A percentile compares a stretch with the other conserved stretches of the same genome.
Evolutionary conservation across 176 grass and related monocot genomes (phyloP).

Genomic region (sorghum (Sorghum bicolor)): DNA sequence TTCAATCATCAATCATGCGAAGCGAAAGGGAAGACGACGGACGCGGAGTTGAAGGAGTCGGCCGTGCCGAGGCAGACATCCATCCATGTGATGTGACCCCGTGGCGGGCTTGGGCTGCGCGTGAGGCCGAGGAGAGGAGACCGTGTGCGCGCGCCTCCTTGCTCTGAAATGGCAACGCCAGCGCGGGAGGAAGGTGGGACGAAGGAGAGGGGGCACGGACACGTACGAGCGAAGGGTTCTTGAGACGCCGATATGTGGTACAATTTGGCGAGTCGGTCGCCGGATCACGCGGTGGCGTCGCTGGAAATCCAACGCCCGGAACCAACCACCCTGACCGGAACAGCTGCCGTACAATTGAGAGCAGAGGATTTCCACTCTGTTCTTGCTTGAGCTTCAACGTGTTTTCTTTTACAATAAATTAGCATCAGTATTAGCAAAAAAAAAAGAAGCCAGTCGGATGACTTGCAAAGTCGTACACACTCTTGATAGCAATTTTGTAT

Average conservation of each 20-base stretch:
- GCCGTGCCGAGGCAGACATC: background rate
- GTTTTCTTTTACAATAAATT: too few species aligned
- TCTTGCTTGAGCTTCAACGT: too few species aligned
- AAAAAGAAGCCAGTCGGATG: too few species aligned
- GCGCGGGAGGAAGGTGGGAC: conserved; percentile 27
- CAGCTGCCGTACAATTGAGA: background rate
- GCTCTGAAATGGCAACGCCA: background rate
- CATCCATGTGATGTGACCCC: background rate
- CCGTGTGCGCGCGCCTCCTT: background rate
- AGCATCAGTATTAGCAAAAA: too few species aligned
- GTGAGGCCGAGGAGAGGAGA: background rate
- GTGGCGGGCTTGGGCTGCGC: background rate
- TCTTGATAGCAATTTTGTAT: too few species aligned
- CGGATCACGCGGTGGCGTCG: conserved; percentile 20
- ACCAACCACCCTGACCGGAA: background rate
- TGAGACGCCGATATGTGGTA: background rate
- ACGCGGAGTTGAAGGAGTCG: conserved; percentile 46
- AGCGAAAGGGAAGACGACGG: background rate
- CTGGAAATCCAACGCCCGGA: background rate
- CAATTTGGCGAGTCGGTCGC: background rate
- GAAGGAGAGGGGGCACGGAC: conserved; percentile 14
- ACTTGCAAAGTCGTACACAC: too few species aligned
- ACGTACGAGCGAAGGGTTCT: too few species aligned
- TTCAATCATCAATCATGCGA: background rate
- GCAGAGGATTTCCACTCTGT: too few species aligned